Evolutionary conservation across 805 yeast genomes (phyloP).

Genomic region (Candida sanyiensis): DNA sequence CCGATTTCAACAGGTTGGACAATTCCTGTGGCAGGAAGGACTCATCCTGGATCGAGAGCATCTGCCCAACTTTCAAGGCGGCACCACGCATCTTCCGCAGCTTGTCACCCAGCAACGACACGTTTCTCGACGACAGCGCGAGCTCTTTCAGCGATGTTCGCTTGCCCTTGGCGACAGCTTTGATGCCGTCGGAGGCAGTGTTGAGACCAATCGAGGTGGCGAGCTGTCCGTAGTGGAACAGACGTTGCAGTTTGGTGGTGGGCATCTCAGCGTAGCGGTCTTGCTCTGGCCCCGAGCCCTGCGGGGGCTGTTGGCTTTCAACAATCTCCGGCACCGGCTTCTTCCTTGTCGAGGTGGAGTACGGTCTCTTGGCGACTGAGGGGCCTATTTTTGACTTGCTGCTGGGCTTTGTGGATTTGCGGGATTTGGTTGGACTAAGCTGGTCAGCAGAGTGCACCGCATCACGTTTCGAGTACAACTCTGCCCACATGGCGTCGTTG

Average conservation of each 20-base stretch:
- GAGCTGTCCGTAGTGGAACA: slow-evolving; percentile 86
- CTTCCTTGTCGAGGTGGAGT: slow-evolving; percentile 11
- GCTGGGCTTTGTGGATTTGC: background rate
- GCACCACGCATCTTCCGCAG: slow-evolving; percentile 98
- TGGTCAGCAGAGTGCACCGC: background rate
- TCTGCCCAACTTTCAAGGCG: slow-evolving; percentile 94
- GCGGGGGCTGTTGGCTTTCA: slow-evolving; percentile 1
- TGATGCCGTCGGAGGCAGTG: slow-evolving; percentile 71
- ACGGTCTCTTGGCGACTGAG: slow-evolving; percentile 10
- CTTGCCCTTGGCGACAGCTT: slow-evolving; percentile 55
- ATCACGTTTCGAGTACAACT: slow-evolving; percentile 6
- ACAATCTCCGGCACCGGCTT: slow-evolving; percentile 14
- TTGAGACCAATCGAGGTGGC: slow-evolving; percentile 91
- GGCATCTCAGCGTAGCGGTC: slow-evolving; percentile 74
- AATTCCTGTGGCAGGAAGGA: slow-evolving; percentile 79
- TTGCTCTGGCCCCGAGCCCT: slow-evolving; percentile 26
- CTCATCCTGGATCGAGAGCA: slow-evolving; percentile 91
- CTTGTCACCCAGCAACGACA: slow-evolving; percentile 82
- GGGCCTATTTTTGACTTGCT: slow-evolving; percentile 3
- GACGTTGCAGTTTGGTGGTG: slow-evolving; percentile 74
- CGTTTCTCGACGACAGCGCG: slow-evolving; percentile 72
- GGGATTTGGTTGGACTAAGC: slow-evolving; percentile 3
- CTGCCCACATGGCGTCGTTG: slow-evolving; percentile 22
- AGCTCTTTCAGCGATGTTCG: slow-evolving; percentile 48
- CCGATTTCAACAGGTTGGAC: slow-evolving; percentile 71